These are phyloP conservation scores for Irpex sp. DNA, from an alignment of 1,284 basidiomycete genomes.

Conservation along the genomic window DNA sequence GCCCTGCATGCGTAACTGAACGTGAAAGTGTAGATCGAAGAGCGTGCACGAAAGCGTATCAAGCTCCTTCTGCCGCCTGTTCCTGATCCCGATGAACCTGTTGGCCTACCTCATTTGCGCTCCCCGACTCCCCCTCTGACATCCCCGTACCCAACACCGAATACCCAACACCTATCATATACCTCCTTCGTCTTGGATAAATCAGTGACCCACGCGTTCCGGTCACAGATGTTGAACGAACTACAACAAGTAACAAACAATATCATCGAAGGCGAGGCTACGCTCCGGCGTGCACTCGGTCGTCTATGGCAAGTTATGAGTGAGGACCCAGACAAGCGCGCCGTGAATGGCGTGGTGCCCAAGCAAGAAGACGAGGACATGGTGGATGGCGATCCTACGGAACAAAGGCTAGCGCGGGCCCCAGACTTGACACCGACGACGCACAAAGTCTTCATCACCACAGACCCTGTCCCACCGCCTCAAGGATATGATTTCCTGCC, in stretches of 20 bases:
- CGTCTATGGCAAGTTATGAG: constrained; percentile 75
- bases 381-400: constrained; percentile 45
- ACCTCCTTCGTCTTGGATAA: constrained; percentile 83
- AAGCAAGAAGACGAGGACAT: constrained; percentile 66
- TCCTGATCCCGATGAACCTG: constrained; percentile 37
- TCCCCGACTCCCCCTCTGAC: constrained; percentile 40
- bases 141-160: constrained; percentile 68
- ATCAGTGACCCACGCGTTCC: constrained; percentile 76
- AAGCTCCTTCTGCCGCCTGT: constrained; percentile 52
- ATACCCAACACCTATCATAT: constrained; percentile 63
- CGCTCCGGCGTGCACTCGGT: constrained; percentile 67
- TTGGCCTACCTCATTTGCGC: constrained; percentile 40
- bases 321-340: constrained; percentile 48
- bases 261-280: constrained; percentile 75
- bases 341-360: constrained; percentile 42
- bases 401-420: constrained; percentile 49
- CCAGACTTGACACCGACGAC: constrained; percentile 61
- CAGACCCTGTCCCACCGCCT: constrained; percentile 39
- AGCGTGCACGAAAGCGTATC: constrained; percentile 74
- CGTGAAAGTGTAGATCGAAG: constrained; percentile 57
- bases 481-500: constrained; percentile 51
- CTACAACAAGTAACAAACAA: constrained; percentile 74
- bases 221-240: constrained; percentile 71
- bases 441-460: constrained; percentile 64
- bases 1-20: not conserved